Evolutionary conservation across 2,329 filamentous ascomycete species (phyloP).

Genomic region (Trichoderma lentiforme): DNA sequence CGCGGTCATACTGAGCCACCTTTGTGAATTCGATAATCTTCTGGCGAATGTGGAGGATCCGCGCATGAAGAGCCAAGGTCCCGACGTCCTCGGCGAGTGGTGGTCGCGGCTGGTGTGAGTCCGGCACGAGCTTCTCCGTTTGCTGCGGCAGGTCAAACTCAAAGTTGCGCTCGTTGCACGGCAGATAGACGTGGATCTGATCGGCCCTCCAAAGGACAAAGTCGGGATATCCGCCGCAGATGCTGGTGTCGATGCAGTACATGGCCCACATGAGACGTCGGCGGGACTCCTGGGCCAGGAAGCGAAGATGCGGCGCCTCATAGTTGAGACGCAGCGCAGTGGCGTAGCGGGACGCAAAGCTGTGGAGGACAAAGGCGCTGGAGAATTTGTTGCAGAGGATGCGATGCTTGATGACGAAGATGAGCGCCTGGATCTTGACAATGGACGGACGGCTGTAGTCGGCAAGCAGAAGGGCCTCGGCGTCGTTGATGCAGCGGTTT

Average conservation of each 20-base stretch:
- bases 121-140: constrained; percentile 50
- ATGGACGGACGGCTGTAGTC: constrained; percentile 55
- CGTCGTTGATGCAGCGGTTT: constrained; percentile 52
- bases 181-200: constrained; percentile 40
- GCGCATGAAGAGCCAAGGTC: constrained; percentile 54
- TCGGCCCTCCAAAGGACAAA: constrained; percentile 44
- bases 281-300: constrained; percentile 42
- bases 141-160: constrained; percentile 57
- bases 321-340: constrained; percentile 43
- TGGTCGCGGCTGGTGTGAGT: constrained; percentile 40
- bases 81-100: constrained; percentile 50
- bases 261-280: constrained; percentile 44
- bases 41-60: constrained; percentile 53
- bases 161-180: constrained; percentile 45
- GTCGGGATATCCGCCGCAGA: constrained; percentile 43
- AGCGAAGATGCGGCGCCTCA: constrained; percentile 39
- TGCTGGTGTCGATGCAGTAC: constrained; percentile 42
- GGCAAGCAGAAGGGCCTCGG: constrained; percentile 49
- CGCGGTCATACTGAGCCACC: constrained; percentile 35
- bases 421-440: constrained; percentile 50
- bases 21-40: constrained; percentile 54
- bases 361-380: constrained; percentile 44
- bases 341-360: constrained; percentile 42
- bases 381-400: constrained; percentile 43
- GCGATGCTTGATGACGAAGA: constrained; percentile 44